Evolutionary conservation across 2,329 filamentous ascomycete species (phyloP).

Genomic region (Calonectria pteridis): DNA sequence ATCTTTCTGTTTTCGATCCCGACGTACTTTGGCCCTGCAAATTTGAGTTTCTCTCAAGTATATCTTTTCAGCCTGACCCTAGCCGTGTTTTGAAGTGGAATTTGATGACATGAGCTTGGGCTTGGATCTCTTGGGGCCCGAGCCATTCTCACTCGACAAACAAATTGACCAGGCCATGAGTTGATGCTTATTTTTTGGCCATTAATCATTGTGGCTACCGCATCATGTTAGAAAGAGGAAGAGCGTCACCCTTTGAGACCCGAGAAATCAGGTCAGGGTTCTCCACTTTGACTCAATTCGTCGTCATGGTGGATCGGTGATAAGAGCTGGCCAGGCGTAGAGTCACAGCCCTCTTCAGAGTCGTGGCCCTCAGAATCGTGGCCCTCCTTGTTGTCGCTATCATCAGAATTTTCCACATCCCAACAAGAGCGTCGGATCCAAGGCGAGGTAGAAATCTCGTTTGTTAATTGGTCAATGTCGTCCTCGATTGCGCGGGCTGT

Average conservation of each 20-base stretch:
- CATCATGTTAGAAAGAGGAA: background rate
- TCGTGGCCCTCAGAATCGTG: background rate
- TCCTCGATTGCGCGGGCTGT: background rate
- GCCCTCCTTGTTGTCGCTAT: background rate
- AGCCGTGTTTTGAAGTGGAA: background rate
- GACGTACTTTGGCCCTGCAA: too few relatives aligned
- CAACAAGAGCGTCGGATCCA: background rate
- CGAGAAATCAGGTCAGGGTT: background rate
- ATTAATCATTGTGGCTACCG: background rate
- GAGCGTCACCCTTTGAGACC: background rate
- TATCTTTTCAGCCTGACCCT: too few relatives aligned
- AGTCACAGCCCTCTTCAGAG: background rate
- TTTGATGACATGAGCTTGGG: background rate
- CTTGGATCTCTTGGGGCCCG: too few relatives aligned
- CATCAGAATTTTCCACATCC: background rate
- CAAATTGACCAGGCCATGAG: background rate
- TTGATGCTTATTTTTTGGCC: background rate
- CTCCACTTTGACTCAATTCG: background rate
- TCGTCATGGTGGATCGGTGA: background rate
- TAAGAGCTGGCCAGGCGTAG: background rate
- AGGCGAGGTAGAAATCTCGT: background rate
- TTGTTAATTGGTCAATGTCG: background rate
- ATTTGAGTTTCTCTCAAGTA: too few relatives aligned
- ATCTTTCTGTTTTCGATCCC: too few relatives aligned
- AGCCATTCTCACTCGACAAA: too few relatives aligned